Base-by-base conservation (phyloP, 805 yeast genomes). In the Wickerhamiella qilinensis region DNA sequence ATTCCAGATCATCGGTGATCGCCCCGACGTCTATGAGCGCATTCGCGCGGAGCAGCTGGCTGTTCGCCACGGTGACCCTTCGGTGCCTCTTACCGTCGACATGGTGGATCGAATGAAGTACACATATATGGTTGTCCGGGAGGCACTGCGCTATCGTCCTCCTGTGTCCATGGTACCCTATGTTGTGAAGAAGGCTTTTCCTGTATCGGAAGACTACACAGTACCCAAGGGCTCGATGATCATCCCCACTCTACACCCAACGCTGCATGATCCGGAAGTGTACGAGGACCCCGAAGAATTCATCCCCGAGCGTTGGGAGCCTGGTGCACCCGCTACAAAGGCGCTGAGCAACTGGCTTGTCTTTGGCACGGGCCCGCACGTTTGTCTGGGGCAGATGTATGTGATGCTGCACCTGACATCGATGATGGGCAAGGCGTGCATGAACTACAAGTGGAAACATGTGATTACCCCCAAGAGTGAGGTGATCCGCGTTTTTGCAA, bases 161-260 rank as follows among this genome's bases (percentile, higher is more conserved):
- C 98, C 98, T 3, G 98, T 91, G 45, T 55, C 86, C 41, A 91
- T 91, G 98, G 97, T 91, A 44, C 98, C 98, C 38, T 91, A 91
- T 57, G 84, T 83, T 43, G 95, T 72, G 38, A 91, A 91, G 68
- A 69, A 84, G 58, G 63, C 71, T 12, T 91, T 81, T 69, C 93
- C 93, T 31, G 75, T 91, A 38, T 71, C 83, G 30, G 77, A 78
- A 14, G 71, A 67, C 41, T 91, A 91, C 63, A 75, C 88, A 20
- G 94, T 85, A 37, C 98, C 98, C 57, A 86, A 85, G 64, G 97
- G 97, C 34, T 69, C 96, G 20, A 91, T 91, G 98, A 69, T 91
- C 49, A 84, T 91, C 50, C 98, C 98, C 43, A 83, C 96, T 5
- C 62, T 84, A 48, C 93, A 88, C 59, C 97, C 98, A 19, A 81